phyloP scores from a whole-genome alignment of 2,329 filamentous ascomycete species.

The Exophiala sideris region DNA sequence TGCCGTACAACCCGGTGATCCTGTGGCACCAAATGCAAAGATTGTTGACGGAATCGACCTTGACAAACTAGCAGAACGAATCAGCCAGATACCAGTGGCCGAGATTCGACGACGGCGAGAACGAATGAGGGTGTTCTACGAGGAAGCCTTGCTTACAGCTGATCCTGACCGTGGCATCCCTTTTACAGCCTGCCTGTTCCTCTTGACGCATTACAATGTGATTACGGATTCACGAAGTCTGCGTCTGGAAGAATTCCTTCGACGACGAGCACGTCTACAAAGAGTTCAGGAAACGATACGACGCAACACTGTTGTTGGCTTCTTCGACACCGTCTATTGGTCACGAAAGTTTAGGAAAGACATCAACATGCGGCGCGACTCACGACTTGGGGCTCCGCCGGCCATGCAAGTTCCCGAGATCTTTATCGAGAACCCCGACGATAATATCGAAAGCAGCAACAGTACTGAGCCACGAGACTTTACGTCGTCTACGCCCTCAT shows the following conservation, averaged over 20 bases:
- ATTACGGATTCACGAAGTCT: constrained; percentile 97
- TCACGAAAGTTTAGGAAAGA: constrained; percentile 74
- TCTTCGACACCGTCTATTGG: constrained; percentile 93
- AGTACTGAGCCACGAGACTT: constrained; percentile 27
- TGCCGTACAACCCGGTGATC: constrained; percentile 55
- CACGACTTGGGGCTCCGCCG: constrained; percentile 74
- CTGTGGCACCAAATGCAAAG: constrained; percentile 37
- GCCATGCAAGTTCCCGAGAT: constrained; percentile 86
- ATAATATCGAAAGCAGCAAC: constrained; percentile 25
- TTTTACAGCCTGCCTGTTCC: constrained; percentile 90
- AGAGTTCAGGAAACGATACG: constrained; percentile 93
- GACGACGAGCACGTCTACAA: constrained; percentile 83
- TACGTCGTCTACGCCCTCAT: constrained; percentile 22
- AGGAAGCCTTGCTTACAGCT: constrained; percentile 90
- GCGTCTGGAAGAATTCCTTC: constrained; percentile 88
- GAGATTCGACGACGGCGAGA: constrained; percentile 72
- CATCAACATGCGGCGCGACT: constrained; percentile 67
- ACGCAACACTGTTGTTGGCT: constrained; percentile 83
- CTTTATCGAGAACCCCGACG: constrained; percentile 75
- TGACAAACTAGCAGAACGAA: constrained; percentile 67
- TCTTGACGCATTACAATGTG: constrained; percentile 95
- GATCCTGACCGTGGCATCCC: constrained; percentile 86
- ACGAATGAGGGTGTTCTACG: constrained; percentile 91
- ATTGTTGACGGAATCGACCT: constrained; percentile 64
- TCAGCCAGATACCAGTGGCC: constrained; percentile 69